A percentile compares a stretch with the other conserved stretches of the same genome.
Evolutionary conservation across 768 basidiomycete genomes (phyloP).

Genomic region (Agaricus sinodeliciosus): DNA sequence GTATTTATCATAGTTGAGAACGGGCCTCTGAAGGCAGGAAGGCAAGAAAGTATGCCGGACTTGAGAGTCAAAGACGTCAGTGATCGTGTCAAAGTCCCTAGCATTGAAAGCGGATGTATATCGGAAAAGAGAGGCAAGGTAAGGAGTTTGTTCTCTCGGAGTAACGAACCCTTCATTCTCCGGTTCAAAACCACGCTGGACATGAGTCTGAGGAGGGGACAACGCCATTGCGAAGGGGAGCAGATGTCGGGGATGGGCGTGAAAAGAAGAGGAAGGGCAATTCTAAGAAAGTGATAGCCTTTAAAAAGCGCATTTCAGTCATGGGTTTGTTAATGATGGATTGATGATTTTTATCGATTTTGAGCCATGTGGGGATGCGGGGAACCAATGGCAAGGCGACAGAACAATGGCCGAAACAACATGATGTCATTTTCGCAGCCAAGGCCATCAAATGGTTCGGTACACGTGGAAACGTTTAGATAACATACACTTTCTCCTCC

Average conservation of each 20-base stretch:
- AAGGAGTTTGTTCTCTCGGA: constrained; percentile 24
- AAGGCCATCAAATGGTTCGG: too few relatives aligned
- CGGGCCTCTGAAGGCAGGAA: constrained; percentile 25
- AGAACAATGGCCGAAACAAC: not conserved
- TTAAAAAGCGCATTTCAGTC: not conserved
- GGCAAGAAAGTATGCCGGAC: constrained; percentile 32
- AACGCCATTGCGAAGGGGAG: not conserved
- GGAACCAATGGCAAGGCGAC: not conserved
- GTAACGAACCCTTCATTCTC: constrained; percentile 6
- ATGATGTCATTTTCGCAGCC: constrained; percentile 9
- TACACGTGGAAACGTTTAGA: constrained; percentile 27
- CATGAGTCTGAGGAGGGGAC: not conserved
- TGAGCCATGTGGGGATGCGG: constrained; percentile 4
- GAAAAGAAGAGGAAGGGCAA: not conserved
- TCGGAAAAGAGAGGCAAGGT: constrained; percentile 26
- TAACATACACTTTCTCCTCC: constrained; percentile 53
- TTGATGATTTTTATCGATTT: constrained; percentile 9
- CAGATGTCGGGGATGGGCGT: not conserved
- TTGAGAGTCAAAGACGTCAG: constrained; percentile 24
- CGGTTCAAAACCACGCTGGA: constrained; percentile 9
- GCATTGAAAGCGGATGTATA: constrained; percentile 25
- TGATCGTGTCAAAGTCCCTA: constrained; percentile 22
- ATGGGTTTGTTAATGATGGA: not conserved
- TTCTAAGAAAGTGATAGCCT: not conserved
- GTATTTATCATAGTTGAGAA: constrained; percentile 29